Percentiles rank a stretch among this genome's conserved stretches.
phyloP scores from a whole-genome alignment of 208 protist genomes.

The Vickermania spadyakhi region DNA sequence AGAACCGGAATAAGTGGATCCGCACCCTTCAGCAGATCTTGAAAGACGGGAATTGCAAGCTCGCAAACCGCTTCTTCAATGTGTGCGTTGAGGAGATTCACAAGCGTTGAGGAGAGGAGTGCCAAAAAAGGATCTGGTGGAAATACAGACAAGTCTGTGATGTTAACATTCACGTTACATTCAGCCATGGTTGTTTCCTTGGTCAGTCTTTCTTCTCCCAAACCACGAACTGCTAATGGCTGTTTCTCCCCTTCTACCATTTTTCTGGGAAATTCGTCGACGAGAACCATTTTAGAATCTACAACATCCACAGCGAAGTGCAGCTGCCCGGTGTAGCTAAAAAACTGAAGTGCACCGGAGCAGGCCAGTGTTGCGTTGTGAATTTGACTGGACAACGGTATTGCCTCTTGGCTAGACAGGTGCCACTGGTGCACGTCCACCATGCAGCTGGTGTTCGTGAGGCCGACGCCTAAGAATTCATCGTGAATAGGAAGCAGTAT shows the following conservation, averaged over 20 bases:
- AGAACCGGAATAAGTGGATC: not conserved
- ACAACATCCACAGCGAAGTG: not conserved
- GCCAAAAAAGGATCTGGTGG: conserved; percentile 18
- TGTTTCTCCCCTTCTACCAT: no score
- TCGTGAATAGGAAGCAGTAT: not conserved
- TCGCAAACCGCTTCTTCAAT: conserved; percentile 14
- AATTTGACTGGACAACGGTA: not conserved
- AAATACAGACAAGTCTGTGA: conserved; percentile 5
- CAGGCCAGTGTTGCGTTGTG: not conserved
- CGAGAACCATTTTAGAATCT: not conserved
- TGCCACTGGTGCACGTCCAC: not conserved
- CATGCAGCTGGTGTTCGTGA: not conserved
- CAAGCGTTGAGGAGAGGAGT: not conserved
- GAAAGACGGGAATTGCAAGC: conserved; percentile 9
- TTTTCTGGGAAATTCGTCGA: not conserved
- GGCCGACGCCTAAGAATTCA: not conserved
- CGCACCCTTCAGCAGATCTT: not conserved
- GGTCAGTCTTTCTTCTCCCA: no score
- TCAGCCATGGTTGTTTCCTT: not conserved
- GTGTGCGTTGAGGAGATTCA: conserved; percentile 8
- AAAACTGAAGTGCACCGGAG: not conserved
- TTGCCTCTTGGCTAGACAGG: not conserved
- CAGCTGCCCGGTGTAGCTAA: not conserved
- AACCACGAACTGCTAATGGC: no score
- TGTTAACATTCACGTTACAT: not conserved